Percentiles rank a stretch among this genome's conserved stretches.
These are phyloP conservation scores for Termitomyces sp. DNA, from an alignment of 768 basidiomycete genomes.

Conservation along the genomic window DNA sequence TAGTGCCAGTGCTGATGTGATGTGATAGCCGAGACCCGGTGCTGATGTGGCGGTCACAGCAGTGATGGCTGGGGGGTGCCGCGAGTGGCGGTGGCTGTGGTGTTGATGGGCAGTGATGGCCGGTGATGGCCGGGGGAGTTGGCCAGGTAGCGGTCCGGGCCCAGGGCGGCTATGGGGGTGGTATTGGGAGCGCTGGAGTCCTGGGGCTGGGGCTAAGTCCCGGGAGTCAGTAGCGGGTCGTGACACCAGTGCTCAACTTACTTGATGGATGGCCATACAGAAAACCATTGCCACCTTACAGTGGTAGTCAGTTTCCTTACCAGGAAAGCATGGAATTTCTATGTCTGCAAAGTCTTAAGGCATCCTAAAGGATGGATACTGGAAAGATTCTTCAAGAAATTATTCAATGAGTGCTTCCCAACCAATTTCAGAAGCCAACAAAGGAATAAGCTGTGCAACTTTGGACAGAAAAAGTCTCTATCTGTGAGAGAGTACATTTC, in stretches of 20 bases:
- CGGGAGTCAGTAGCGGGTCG: too few relatives aligned
- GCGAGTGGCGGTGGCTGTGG: too few relatives aligned
- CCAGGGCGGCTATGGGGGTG: too few relatives aligned
- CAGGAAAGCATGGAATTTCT: background rate
- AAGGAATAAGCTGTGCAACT: slow-evolving; percentile 11
- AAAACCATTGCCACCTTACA: background rate
- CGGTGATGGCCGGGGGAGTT: too few relatives aligned
- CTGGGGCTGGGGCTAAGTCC: too few relatives aligned
- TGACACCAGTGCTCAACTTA: slow-evolving; percentile 10
- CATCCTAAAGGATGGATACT: background rate
- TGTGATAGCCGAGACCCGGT: too few relatives aligned
- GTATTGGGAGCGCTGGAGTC: too few relatives aligned
- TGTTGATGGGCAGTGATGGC: too few relatives aligned
- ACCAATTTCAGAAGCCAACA: background rate
- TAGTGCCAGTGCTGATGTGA: too few relatives aligned
- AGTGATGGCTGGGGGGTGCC: too few relatives aligned
- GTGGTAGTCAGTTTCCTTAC: background rate
- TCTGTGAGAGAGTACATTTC: background rate
- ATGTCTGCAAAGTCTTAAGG: background rate
- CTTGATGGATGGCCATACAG: background rate
- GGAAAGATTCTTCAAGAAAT: background rate
- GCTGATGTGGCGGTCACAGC: too few relatives aligned
- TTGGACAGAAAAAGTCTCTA: slow-evolving; percentile 15
- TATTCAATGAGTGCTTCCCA: background rate
- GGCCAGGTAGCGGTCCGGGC: too few relatives aligned